Percentiles rank a stretch among this genome's conserved stretches.
Conservation (phyloP, 2,329 filamentous ascomycete genomes). For the Septoria petroselini region DNA sequence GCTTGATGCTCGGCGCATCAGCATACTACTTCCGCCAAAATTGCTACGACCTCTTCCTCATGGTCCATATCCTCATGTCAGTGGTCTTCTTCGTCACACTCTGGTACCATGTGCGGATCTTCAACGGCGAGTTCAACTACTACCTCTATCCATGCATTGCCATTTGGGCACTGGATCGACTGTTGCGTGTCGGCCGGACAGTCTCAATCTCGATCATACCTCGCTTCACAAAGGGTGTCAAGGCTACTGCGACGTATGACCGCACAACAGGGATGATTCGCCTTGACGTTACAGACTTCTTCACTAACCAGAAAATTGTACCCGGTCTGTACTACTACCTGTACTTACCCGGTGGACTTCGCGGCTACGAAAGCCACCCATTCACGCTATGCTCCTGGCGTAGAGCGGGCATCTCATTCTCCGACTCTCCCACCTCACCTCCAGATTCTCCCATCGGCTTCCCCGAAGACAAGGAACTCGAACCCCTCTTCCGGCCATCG, state of each 20-base stretch:
- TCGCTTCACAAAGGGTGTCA: conserved; percentile 29
- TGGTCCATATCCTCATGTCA: conserved; percentile 53
- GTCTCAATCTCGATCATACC: conserved; percentile 35
- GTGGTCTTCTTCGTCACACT: conserved; percentile 51
- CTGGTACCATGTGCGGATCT: conserved; percentile 55
- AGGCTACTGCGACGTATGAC: conserved; percentile 45
- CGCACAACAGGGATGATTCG: conserved; percentile 46
- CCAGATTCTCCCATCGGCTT: conserved; percentile 4
- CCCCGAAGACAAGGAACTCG: conserved; percentile 19
- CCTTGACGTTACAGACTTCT: conserved; percentile 44
- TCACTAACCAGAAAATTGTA: conserved; percentile 36
- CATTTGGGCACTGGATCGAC: conserved; percentile 53
- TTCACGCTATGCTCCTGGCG: conserved; percentile 45
- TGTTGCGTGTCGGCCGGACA: conserved; percentile 47
- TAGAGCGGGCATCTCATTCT: neutral
- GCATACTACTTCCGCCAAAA: conserved; percentile 52
- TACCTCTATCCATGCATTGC: conserved; percentile 51
- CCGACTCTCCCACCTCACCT: conserved; percentile 9
- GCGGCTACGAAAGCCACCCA: conserved; percentile 53
- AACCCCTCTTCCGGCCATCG: too few relatives aligned
- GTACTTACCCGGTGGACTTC: conserved; percentile 46
- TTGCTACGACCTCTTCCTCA: conserved; percentile 53
- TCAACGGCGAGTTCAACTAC: conserved; percentile 48
- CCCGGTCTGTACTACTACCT: conserved; percentile 53
- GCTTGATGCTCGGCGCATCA: conserved; percentile 48